Evolutionary conservation across 352 stramenopile genomes (phyloP).

Genomic region (Pythium scleroteichum): DNA sequence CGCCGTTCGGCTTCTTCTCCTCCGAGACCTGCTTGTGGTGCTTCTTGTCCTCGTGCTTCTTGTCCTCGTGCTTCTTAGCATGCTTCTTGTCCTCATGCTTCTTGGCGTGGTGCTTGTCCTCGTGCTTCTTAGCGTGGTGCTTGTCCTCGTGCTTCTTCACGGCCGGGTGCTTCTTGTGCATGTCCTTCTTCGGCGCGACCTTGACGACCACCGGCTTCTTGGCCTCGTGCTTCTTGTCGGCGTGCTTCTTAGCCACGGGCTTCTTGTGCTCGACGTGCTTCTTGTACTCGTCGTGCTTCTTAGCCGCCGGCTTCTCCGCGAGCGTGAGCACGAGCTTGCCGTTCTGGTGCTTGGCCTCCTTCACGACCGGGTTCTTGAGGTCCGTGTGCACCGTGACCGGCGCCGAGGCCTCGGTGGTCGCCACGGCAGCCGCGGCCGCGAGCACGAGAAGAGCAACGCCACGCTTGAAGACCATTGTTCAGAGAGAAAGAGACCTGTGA

Average conservation of each 20-base stretch:
- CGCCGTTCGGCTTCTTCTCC: conserved; percentile 29
- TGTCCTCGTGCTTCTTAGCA: conserved; percentile 15
- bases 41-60: conserved; percentile 15
- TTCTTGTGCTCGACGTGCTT: conserved; percentile 4
- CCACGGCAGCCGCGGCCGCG: conserved; percentile 16
- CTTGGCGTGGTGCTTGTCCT: conserved; percentile 20
- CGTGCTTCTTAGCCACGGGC: conserved; percentile 6
- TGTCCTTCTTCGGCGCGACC: not conserved
- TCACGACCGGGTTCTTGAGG: conserved; percentile 33
- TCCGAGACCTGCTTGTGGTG: conserved; percentile 26
- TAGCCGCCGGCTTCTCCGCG: conserved; percentile 3
- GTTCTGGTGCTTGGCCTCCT: conserved; percentile 18
- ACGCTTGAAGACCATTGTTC: conserved; percentile 33
- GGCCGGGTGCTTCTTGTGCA: conserved; percentile 7
- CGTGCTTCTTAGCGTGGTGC: conserved; percentile 10
- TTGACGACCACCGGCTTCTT: conserved; percentile 1
- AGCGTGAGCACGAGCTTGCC: conserved; percentile 25
- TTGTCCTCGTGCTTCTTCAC: not conserved
- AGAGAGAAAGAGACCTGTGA: conserved; percentile 1
- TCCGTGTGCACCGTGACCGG: conserved; percentile 19
- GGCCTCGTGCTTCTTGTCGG: conserved; percentile 1
- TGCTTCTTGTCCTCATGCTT: conserved; percentile 20
- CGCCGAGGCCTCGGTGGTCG: conserved; percentile 10
- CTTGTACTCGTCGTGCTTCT: conserved; percentile 13
- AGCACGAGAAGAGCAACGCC: conserved; percentile 23